Evolutionary conservation across 2,329 filamentous ascomycete genomes (phyloP), one percentile per base, ranked within the genome.

Genomic region (Paracorniculantispora psalliotae): DNA sequence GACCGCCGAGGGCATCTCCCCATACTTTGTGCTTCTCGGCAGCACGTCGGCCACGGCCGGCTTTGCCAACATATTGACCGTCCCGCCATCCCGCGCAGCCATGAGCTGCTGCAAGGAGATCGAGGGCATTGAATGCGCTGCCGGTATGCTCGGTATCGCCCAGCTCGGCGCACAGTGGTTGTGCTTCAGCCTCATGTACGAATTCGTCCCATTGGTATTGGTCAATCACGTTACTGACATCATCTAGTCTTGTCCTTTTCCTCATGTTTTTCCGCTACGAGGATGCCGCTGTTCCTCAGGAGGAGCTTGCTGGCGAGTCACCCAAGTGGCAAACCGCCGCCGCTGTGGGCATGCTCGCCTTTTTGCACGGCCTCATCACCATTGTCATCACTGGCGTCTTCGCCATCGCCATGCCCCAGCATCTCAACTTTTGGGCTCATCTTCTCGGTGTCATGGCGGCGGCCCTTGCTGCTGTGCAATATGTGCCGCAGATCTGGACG

Each of bases 11-110:
- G 94, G 94, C 62, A 92, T 99, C 62, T 97, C 92, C 30, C 93
- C 94, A 9, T 94, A 93, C 74, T 99, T 96, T 70, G 87, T 99
- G 63, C 83, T 97, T 2, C 85, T 99, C n/a, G 94, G 94, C 61
- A 91, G 90, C 26, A 93, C 93, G 1, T 96, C 91, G 8, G 90
- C 90, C 66, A 96, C 90, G 54, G 90, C 89, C 50, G 89, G 90
- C 26, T 91, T 99, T 67, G 91, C 90, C 63, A 97, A 97, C 70
- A 97, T 99, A 69, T 78, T 97, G 56, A 88, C 91, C 0, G 83
- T 96, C 15, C 90, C 91, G n/a, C 84, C 86, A 60, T 96, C 91
- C 59, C 84, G 90, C 35, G 81, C 85, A 59, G 92, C 96, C 71
- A 87, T 97, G 61, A 83, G 82, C 57, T 99, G 94, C 74, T 99